Evolutionary conservation across 2,329 filamentous ascomycete genomes (phyloP), one percentile per base, ranked within the genome.

Genomic region (Colletotrichum magnum): DNA sequence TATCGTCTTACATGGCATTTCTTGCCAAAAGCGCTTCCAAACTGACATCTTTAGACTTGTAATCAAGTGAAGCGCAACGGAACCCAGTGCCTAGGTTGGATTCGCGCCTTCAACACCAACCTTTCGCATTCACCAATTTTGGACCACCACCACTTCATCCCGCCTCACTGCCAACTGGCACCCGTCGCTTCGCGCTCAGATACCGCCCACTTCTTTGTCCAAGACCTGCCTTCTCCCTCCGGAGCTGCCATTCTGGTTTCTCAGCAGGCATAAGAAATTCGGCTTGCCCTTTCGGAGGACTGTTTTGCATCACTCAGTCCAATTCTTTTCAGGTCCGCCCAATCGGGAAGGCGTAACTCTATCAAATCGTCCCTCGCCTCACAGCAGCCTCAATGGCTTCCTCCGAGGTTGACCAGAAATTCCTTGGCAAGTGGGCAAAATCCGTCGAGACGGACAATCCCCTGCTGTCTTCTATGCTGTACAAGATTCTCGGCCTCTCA

Each of bases 351-450:
- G 32, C 32, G 32, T 6, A 36, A 3, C 21, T 26, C 12, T 50
- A 10, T 13, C 47, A 24, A 21, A 7, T 24, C 18, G 16, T 50
- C 10, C 10, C 47, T 26, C 7, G 18, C 32, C 26, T n/a, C 39
- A 5, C 47, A 36, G 16, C 51, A 56, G 63, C 53, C 75, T 77
- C 78, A 72, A 99, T 98, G 96, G 96, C 96, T 83, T 96, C 95
- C 78, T 96, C 94, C 70, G 94, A 97, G 83, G 94, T 98, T 71
- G 96, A 99, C 81, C 95, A 97, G 84, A 99, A 98, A 84, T 97
- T 97, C 82, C 88, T 99, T 76, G 94, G 94, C 82, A 92, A 90
- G 78, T 91, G 97, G 78, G 95, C 96, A 79, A 93, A 91, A 81
- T 88, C 90, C 71, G 94, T 94, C 74, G 90, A 92, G 77, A 84